Base-by-base conservation (phyloP, 306 rosid species). In the Myrica gale region DNA sequence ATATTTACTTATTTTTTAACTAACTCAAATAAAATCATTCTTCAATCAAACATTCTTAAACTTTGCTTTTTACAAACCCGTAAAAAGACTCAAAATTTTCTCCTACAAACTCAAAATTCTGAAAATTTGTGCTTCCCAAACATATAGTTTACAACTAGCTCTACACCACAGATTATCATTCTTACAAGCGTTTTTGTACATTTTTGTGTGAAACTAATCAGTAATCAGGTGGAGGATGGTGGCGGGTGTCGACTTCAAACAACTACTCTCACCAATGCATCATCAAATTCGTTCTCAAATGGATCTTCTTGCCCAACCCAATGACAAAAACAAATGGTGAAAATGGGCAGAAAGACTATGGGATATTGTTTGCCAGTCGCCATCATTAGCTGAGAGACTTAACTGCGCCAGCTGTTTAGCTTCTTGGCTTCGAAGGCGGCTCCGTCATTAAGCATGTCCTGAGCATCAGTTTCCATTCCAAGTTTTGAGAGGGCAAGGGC, bases 391-490 rank as follows among this genome's bases (percentile, higher is more conserved):
- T 44, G 37, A 42, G 51, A 55, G 9, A 9, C 70, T 70, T 71
- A 94, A 54, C 88, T 79, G 1, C 96, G 94, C 98, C 98, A 92
- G 71, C 89, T 90, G 79, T 88, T 94, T 45, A 90, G 87, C 52
- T 87, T 89, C 89, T 90, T 92, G 0, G 88, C 87, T 81, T 94
- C 98, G 9, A 94, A 90, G 74, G 92, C 71, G 6, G 92, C 95
- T 21, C 97, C 98, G 19, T 94, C 97, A 53, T 89, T 89, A 52
- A 94, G 95, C 98, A 94, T 94, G 87, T 94, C 98, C 74, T 88
- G 96, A 6, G 97, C 96, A 80, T 94, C 97, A 1, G 97, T 88
- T 77, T 92, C 98, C 98, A 94, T 94, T 80, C 98, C 97, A 19
- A 94, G 93, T 90, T 90, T 94, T 0, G 97, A 89, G 71, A 94